Evolutionary conservation across 768 basidiomycete species (phyloP).

Genomic region (Suillus discolor): DNA sequence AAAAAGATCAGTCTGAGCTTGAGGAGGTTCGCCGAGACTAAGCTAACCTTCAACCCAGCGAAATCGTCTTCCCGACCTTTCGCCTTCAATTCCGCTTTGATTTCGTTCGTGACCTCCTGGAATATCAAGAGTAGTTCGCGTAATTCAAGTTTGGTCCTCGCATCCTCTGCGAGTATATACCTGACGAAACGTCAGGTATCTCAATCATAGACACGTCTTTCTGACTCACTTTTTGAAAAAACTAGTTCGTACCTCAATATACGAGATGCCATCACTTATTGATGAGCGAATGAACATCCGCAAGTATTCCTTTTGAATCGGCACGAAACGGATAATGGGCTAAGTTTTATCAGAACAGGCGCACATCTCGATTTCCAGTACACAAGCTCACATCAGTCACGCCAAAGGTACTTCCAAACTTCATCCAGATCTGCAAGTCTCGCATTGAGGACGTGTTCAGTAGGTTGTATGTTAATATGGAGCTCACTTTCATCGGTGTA

Average conservation of each 20-base stretch:
- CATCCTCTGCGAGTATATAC: conserved; percentile 39
- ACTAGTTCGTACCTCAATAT: conserved; percentile 44
- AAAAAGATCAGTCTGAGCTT: neutral
- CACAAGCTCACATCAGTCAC: conserved; percentile 27
- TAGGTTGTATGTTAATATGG: neutral
- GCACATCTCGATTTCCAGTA: conserved; percentile 25
- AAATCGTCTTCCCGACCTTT: conserved; percentile 45
- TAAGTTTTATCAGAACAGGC: conserved; percentile 23
- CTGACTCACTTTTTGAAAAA: conserved; percentile 38
- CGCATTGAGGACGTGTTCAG: neutral
- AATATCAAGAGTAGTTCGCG: conserved; percentile 39
- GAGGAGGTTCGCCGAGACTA: neutral
- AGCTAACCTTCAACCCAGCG: conserved; percentile 39
- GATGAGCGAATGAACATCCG: conserved; percentile 40
- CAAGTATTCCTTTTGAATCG: conserved; percentile 20
- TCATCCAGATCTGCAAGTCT: conserved; percentile 23
- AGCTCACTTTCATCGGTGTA: conserved; percentile 39
- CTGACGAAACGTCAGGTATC: conserved; percentile 30
- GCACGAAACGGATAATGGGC: conserved; percentile 31
- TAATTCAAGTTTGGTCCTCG: conserved; percentile 39
- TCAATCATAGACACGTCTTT: neutral
- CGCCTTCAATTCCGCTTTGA: conserved; percentile 35
- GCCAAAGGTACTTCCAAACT: conserved; percentile 22
- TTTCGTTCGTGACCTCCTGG: conserved; percentile 35
- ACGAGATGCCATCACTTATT: conserved; percentile 48